Percentiles rank a stretch among this genome's conserved stretches.
Conservation (phyloP, 495 filamentous ascomycete species). For the Xylaria scruposa region DNA sequence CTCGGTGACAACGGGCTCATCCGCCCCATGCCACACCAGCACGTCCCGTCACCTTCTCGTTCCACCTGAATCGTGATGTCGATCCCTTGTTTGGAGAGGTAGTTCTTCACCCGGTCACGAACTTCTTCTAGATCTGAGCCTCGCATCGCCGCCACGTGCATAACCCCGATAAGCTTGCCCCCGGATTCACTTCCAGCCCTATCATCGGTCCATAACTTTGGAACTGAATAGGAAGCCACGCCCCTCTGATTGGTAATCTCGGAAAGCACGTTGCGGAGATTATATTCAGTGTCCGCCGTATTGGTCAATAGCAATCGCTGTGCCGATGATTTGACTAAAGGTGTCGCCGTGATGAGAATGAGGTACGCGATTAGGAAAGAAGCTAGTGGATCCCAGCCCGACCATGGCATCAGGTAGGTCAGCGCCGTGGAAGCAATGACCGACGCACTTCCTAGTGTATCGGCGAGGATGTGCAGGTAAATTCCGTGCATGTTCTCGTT, state of each 20-base stretch:
- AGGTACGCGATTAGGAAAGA: constrained; percentile 92
- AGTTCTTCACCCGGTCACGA: constrained; percentile 66
- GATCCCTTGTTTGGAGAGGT: constrained; percentile 66
- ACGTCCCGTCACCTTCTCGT: constrained; percentile 74
- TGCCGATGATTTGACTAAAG: constrained; percentile 85
- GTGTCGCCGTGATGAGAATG: constrained; percentile 87
- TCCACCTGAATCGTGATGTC: constrained; percentile 79
- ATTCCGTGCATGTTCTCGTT: constrained; percentile 99
- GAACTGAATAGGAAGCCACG: constrained; percentile 83
- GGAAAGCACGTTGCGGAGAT: constrained; percentile 80
- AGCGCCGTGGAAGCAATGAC: constrained; percentile 92
- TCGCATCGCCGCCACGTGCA: constrained; percentile 78
- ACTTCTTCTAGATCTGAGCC: constrained; percentile 79
- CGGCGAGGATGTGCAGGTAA: constrained; percentile 93
- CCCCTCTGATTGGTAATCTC: constrained; percentile 84
- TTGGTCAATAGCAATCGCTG: constrained; percentile 81
- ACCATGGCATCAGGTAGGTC: constrained; percentile 85
- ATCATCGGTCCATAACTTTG: constrained; percentile 94
- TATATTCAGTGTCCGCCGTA: constrained; percentile 87
- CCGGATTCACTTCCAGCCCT: constrained; percentile 56
- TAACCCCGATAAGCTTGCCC: constrained; percentile 71
- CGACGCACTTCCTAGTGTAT: constrained; percentile 91
- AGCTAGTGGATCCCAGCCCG: constrained; percentile 94
- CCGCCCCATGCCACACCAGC: constrained; percentile 71
- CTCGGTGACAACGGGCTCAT: constrained; percentile 31